Evolutionary conservation across 768 basidiomycete genomes (phyloP).

Genomic region (Leccinum incarnatum): DNA sequence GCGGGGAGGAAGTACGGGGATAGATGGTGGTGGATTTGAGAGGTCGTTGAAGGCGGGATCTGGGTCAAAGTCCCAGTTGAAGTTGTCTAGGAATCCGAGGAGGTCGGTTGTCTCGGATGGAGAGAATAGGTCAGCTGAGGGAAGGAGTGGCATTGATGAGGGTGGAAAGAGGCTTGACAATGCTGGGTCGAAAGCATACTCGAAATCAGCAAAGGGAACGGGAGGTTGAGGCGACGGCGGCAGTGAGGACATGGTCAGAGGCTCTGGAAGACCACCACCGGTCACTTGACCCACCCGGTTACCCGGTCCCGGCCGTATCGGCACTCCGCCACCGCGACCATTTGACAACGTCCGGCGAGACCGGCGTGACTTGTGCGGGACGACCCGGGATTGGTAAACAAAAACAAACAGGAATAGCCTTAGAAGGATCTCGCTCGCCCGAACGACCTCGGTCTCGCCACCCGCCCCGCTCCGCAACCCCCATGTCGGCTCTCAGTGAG

Average conservation of each 20-base stretch:
- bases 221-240: conserved; percentile 43
- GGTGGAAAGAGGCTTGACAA: conserved; percentile 56
- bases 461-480: conserved; percentile 41
- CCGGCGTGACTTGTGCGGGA: conserved; percentile 12
- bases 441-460: conserved; percentile 29
- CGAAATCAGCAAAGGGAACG: conserved; percentile 63
- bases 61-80: conserved; percentile 61
- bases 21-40: conserved; percentile 1
- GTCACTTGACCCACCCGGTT: conserved; percentile 14
- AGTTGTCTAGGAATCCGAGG: conserved; percentile 80
- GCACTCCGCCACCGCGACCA: not conserved
- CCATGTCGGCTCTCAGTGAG: conserved; percentile 76
- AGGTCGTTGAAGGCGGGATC: conserved; percentile 29
- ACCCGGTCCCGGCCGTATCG: conserved; percentile 15
- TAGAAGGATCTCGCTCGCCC: conserved; percentile 26
- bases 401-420: conserved; percentile 23
- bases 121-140: conserved; percentile 78
- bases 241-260: conserved; percentile 26
- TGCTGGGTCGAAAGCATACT: conserved; percentile 67
- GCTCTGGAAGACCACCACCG: conserved; percentile 9
- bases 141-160: conserved; percentile 57
- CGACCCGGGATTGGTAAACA: conserved; percentile 25
- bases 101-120: conserved; percentile 74
- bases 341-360: conserved; percentile 5
- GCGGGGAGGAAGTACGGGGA: not conserved